Conservation (phyloP, 129 eudicot genomes). For the Cynara cardunculus region DNA sequence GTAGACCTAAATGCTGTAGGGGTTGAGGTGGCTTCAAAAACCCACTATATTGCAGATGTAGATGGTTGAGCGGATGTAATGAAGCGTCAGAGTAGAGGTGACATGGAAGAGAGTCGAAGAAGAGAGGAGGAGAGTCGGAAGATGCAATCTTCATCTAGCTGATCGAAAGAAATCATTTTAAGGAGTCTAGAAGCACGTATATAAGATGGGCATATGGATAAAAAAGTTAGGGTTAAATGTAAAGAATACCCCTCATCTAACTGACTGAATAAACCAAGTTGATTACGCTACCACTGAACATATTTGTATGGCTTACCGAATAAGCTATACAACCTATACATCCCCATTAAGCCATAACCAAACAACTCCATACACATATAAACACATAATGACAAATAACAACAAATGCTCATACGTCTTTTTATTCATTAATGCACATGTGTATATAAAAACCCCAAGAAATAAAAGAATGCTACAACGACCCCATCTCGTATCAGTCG, state of each 20-base stretch:
- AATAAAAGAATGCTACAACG: background rate
- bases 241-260: background rate
- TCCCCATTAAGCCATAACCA: background rate
- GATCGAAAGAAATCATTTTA: too few relatives aligned
- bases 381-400: too few relatives aligned
- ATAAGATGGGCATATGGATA: background rate
- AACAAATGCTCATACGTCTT: background rate
- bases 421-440: too few relatives aligned
- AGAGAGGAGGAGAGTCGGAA: background rate
- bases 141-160: too few relatives aligned
- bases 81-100: background rate
- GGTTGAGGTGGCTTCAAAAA: background rate
- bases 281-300: too few relatives aligned
- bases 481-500: background rate
- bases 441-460: background rate
- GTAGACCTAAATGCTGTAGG: background rate
- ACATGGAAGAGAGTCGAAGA: background rate
- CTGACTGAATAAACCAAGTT: too few relatives aligned
- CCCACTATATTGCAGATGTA: background rate
- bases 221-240: background rate
- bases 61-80: background rate
- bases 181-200: background rate
- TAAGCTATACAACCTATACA: background rate
- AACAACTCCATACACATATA: background rate
- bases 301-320: too few relatives aligned